Conservation (phyloP, 108 stramenopile genomes). For the Aurantiochytrium sp. region DNA sequence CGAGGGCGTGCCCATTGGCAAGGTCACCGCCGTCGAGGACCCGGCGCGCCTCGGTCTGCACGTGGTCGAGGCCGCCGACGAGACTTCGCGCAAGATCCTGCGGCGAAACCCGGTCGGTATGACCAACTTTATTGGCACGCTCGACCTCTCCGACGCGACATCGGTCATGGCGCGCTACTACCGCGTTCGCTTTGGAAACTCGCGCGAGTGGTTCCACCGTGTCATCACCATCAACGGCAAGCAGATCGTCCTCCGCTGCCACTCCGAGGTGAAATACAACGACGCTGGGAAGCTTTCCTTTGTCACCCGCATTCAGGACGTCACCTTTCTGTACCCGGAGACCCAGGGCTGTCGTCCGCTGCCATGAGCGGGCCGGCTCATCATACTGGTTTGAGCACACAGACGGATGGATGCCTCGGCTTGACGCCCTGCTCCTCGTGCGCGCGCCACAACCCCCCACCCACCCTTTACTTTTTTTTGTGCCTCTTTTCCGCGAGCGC, state of each 20-base stretch:
- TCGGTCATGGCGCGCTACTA: constrained; percentile 28
- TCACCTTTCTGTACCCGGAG: constrained; percentile 16
- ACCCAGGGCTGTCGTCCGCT: neutral
- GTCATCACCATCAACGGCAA: neutral
- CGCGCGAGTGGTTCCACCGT: constrained; percentile 1
- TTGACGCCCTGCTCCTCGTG: too few species aligned
- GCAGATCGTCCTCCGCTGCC: constrained; percentile 18
- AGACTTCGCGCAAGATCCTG: neutral
- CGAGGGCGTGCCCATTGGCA: neutral
- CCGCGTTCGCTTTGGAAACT: neutral
- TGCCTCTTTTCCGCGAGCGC: neutral
- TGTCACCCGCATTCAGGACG: neutral
- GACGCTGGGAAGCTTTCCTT: neutral
- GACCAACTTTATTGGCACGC: constrained; percentile 10
- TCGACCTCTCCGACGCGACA: neutral
- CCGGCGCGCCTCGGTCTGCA: neutral
- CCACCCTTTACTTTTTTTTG: too few species aligned
- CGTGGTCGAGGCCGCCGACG: neutral
- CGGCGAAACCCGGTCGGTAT: neutral
- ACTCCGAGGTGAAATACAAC: neutral
- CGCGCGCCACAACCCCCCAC: too few species aligned
- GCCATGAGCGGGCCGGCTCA: neutral
- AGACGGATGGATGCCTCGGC: neutral
- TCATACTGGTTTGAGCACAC: neutral
- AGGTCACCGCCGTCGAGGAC: neutral